Percentiles rank a stretch among this genome's conserved stretches.
Evolutionary conservation across 345 rosid species (phyloP).

Genomic region (Diplotaxis tenuifolia): DNA sequence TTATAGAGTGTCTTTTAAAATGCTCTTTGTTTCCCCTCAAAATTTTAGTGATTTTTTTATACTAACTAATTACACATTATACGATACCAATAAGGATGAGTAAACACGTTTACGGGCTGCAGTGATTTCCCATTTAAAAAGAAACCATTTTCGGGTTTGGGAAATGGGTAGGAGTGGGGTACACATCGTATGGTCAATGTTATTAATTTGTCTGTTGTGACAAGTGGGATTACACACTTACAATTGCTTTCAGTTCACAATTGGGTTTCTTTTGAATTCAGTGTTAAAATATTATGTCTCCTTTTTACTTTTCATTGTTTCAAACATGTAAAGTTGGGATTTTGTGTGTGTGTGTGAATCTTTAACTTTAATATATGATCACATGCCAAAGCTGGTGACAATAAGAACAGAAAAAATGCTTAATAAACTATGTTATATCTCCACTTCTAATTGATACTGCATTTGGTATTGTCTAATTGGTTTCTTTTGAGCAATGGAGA

Average conservation of each 20-base stretch:
- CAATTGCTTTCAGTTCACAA: conserved; percentile 27
- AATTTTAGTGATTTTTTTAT: background rate
- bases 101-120: background rate
- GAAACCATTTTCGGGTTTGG: conserved; percentile 1
- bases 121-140: background rate
- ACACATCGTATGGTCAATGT: conserved; percentile 24
- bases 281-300: conserved; percentile 3
- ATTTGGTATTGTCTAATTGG: conserved; percentile 15
- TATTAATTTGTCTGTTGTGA: conserved; percentile 29
- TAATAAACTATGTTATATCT: conserved; percentile 2
- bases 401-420: conserved; percentile 11
- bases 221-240: conserved; percentile 28
- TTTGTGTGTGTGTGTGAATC: conserved; percentile 16
- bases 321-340: conserved; percentile 23
- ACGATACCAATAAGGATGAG: background rate
- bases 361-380: conserved; percentile 25
- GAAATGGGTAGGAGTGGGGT: conserved; percentile 20
- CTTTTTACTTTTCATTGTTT: conserved; percentile 7
- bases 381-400: conserved; percentile 29
- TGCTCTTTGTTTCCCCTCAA: no score
- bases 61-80: background rate
- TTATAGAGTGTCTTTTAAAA: no score
- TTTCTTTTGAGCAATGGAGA: conserved; percentile 7
- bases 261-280: conserved; percentile 24
- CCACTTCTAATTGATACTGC: background rate